A percentile compares a stretch with the other conserved stretches of the same genome.
Conservation (phyloP, 345 rosid species). For the Capsella bursapastoris region DNA sequence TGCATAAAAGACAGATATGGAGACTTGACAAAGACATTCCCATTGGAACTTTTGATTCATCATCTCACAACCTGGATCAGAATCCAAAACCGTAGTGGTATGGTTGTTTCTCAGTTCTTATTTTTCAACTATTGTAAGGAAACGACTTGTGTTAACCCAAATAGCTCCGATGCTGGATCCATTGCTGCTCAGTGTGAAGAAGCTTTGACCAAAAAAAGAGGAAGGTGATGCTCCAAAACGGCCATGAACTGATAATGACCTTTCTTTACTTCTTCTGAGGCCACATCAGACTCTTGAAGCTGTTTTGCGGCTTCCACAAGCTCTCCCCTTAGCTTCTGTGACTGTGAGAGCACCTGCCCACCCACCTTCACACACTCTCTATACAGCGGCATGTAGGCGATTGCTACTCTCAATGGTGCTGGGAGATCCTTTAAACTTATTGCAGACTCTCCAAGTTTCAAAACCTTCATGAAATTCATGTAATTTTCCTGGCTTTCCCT, state of each 20-base stretch:
- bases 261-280: conserved; percentile 55
- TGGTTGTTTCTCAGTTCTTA: conserved; percentile 29
- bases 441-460: conserved; percentile 76
- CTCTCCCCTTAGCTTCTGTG: conserved; percentile 85
- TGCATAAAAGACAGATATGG: conserved; percentile 25
- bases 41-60: conserved; percentile 28
- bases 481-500: conserved; percentile 72
- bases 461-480: conserved; percentile 67
- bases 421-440: conserved; percentile 76
- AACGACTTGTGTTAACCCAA: conserved; percentile 2
- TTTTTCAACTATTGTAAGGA: conserved; percentile 14
- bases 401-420: conserved; percentile 74
- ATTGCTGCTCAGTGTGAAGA: conserved; percentile 35
- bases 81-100: conserved; percentile 27
- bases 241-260: conserved; percentile 57
- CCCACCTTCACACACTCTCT: conserved; percentile 71
- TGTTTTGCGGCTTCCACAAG: conserved; percentile 76
- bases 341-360: conserved; percentile 70
- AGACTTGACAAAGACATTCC: conserved; percentile 43
- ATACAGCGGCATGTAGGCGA: conserved; percentile 81
- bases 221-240: conserved; percentile 78
- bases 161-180: conserved; percentile 24
- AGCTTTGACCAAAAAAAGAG: conserved; percentile 65
- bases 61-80: conserved; percentile 29
- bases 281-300: conserved; percentile 66